Conservation (phyloP, 306 rosid genomes). For the Vigna reflexopilosa region DNA sequence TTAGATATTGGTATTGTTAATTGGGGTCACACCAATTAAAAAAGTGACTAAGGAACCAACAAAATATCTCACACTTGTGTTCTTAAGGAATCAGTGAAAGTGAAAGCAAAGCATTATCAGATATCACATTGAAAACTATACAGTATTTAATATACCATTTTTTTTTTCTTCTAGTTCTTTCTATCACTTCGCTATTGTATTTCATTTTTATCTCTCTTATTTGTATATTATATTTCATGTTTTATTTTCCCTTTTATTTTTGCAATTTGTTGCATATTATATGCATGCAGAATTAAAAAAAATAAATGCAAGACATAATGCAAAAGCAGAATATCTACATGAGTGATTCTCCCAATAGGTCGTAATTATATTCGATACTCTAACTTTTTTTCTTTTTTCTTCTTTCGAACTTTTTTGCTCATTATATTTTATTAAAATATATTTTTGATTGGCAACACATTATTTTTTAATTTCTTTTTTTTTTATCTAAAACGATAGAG, state of each 20-base stretch:
- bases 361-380: too few species aligned
- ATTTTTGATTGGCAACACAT: too few species aligned
- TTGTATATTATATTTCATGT: background rate
- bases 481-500: too few species aligned
- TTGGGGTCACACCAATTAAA: background rate
- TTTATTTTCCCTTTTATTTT: background rate
- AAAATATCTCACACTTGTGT: constrained; percentile 32
- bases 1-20: background rate
- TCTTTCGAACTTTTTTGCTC: too few species aligned
- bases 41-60: constrained; percentile 7
- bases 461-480: too few species aligned
- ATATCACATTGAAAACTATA: background rate
- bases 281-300: background rate
- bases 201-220: background rate
- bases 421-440: too few species aligned
- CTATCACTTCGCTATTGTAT: background rate
- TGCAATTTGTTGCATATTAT: background rate
- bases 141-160: background rate
- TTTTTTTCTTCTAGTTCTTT: background rate
- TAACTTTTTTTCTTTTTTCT: too few species aligned
- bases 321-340: constrained; percentile 1
- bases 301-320: background rate
- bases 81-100: background rate
- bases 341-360: too few species aligned
- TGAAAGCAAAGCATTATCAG: background rate